These are phyloP conservation scores for Sphagnurus paluster DNA, from an alignment of 1,284 basidiomycete genomes.

Conservation along the genomic window DNA sequence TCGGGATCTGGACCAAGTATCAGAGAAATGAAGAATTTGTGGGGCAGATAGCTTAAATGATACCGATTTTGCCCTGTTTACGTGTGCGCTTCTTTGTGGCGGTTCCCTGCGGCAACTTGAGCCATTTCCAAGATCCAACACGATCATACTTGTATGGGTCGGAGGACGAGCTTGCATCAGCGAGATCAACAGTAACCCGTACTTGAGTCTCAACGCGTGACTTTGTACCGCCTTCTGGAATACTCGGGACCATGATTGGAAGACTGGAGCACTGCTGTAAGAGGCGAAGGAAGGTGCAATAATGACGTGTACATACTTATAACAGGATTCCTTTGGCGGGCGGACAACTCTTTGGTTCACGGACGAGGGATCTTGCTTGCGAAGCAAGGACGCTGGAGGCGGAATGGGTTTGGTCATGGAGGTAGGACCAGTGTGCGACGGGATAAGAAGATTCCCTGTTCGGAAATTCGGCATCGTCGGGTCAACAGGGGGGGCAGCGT, in stretches of 20 bases:
- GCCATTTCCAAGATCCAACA: conserved; percentile 83
- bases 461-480: conserved; percentile 29
- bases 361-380: conserved; percentile 50
- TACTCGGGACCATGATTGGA: conserved; percentile 79
- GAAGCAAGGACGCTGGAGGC: conserved; percentile 55
- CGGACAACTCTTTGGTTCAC: conserved; percentile 58
- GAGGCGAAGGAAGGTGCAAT: conserved; percentile 6
- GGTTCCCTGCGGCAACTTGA: conserved; percentile 75
- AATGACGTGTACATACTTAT: conserved; percentile 52
- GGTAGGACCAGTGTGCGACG: conserved; percentile 32
- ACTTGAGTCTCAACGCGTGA: conserved; percentile 94
- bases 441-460: conserved; percentile 33
- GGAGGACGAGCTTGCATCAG: conserved; percentile 61
- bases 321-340: conserved; percentile 72
- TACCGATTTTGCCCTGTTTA: conserved; percentile 86
- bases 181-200: conserved; percentile 76
- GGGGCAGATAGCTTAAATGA: conserved; percentile 21
- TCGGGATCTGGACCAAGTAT: conserved; percentile 61
- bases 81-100: conserved; percentile 81
- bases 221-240: conserved; percentile 86
- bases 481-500: conserved; percentile 18
- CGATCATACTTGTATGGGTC: conserved; percentile 67
- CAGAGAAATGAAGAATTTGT: conserved; percentile 14
- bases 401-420: conserved; percentile 55
- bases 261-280: conserved; percentile 44